Evolutionary conservation across 805 yeast species (phyloP), one percentile per base, ranked within the genome.

Genomic region (Sungouiella thailandica): DNA sequence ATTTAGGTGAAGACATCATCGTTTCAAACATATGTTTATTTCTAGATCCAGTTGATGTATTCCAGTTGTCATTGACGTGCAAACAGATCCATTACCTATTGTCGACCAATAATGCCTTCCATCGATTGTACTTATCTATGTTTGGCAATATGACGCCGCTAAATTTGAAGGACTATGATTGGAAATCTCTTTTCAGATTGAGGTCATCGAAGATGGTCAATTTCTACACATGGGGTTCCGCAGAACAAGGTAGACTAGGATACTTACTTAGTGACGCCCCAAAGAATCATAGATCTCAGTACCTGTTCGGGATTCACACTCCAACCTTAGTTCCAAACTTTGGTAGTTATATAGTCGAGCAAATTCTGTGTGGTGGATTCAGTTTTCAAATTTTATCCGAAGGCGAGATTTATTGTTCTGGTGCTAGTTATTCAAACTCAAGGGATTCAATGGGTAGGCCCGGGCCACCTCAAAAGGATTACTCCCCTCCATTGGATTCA

Each of bases 301-400:
- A 4, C 22, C 35, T 3, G 46, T 52, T 2, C 48, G 37, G 34
- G 2, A 62, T 70, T 2, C 53, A 51, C 29, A 53, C 50, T 7
- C 76, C 78, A 1, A 54, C 64, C 1, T 44, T 50, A 34, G 55
- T 73, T 4, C 43, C 55, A 2, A 55, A 57, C 2, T 56, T 76
- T 28, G 53, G 60, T 4, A 49, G 58, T 3, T 41, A 50, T 16
- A 42, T 58, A 3, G 51, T 73, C 2, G 49, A 68, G 1, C 80
- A 75, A 43, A 59, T 81, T 1, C 62, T 73, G 16, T 77, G 79
- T 7, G 83, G 83, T 19, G 90, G 90, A 2, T 81, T 68, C 47
- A 70, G 79, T 4, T 76, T 79, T 40, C 76, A 77, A 32, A 58
- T 82, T 2, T 57, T 82, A 23, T 71, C 82, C 0, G 63, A 65